Evolutionary conservation across 495 filamentous ascomycete genomes (phyloP).

Genomic region (Penicillium tannophilum): DNA sequence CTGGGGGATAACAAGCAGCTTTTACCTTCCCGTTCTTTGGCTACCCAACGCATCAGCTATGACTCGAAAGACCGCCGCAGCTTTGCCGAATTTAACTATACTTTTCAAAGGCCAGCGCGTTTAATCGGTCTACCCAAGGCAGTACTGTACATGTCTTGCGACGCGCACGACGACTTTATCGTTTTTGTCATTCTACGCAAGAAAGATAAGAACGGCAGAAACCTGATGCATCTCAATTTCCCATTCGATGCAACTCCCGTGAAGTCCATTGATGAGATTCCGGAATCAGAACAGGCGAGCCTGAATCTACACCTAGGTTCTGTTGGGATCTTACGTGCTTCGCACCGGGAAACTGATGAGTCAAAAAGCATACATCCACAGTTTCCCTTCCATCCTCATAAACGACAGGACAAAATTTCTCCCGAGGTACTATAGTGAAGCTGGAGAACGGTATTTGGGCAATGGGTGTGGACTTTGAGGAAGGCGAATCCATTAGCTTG

Average conservation of each 20-base stretch:
- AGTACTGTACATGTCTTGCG: conserved; percentile 42
- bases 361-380: conserved; percentile 7
- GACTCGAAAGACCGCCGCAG: conserved; percentile 26
- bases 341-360: conserved; percentile 23
- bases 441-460: conserved; percentile 37
- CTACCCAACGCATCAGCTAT: conserved; percentile 14
- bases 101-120: conserved; percentile 25
- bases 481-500: conserved; percentile 30
- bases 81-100: conserved; percentile 36
- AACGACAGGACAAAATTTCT: conserved; percentile 34
- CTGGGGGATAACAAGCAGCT: conserved; percentile 18
- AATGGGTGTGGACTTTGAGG: conserved; percentile 36
- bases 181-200: conserved; percentile 44
- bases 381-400: conserved; percentile 34
- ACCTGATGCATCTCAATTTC: conserved; percentile 38
- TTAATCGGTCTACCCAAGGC: conserved; percentile 40
- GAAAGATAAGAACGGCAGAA: conserved; percentile 34
- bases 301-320: conserved; percentile 32
- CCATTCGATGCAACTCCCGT: conserved; percentile 29
- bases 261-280: conserved; percentile 37
- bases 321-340: conserved; percentile 33
- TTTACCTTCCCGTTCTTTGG: conserved; percentile 13
- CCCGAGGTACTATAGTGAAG: conserved; percentile 35
- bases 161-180: conserved; percentile 39
- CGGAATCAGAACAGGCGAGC: conserved; percentile 25